These are phyloP conservation scores for Scedosporium dehoogii DNA, from an alignment of 2,329 filamentous ascomycete genomes.

Conservation along the genomic window DNA sequence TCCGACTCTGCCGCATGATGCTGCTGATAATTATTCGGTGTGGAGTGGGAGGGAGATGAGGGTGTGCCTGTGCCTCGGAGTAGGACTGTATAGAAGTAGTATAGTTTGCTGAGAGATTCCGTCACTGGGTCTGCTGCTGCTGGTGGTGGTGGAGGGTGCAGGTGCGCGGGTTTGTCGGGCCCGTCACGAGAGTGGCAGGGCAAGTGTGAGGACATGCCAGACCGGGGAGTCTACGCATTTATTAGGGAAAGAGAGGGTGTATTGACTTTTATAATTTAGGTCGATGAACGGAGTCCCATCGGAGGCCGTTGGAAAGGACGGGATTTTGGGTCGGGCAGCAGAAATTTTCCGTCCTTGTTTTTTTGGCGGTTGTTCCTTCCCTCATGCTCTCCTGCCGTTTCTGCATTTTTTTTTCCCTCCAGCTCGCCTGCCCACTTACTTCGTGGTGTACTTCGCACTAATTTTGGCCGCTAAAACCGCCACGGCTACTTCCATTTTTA, in stretches of 20 bases:
- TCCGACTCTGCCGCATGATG: constrained; percentile 47
- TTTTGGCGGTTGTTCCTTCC: neutral
- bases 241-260: neutral
- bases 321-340: neutral
- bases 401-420: neutral
- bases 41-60: neutral
- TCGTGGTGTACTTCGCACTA: neutral
- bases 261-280: neutral
- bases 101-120: neutral
- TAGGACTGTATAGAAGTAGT: neutral
- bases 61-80: neutral
- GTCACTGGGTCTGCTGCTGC: constrained; percentile 1
- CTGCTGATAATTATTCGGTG: constrained; percentile 11
- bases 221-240: neutral
- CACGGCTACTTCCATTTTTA: neutral
- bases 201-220: constrained; percentile 5
- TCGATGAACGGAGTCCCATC: neutral
- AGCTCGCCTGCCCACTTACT: neutral
- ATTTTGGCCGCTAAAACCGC: neutral
- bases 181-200: constrained; percentile 6
- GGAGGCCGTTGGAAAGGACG: neutral
- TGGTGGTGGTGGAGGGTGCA: neutral
- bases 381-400: constrained; percentile 1
- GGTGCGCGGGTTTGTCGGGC: constrained; percentile 1
- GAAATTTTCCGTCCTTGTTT: neutral